These are phyloP conservation scores for Cephaloascus albidus DNA, from an alignment of 805 yeast genomes.

Conservation along the genomic window DNA sequence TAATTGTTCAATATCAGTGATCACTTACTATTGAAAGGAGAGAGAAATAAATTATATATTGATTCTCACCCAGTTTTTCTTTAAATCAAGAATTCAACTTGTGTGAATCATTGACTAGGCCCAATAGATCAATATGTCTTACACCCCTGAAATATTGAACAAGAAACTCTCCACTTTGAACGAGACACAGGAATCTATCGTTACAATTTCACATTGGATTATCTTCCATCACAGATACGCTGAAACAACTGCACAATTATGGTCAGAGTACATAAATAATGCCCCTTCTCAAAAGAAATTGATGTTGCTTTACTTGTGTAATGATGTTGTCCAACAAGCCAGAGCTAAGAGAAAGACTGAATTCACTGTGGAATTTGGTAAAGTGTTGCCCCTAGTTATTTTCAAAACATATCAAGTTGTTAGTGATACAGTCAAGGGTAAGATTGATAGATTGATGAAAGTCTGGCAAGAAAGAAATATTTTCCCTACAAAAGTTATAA, in stretches of 20 bases:
- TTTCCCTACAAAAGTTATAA: conserved; percentile 7
- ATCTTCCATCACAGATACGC: conserved; percentile 32
- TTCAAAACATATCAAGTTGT: conserved; percentile 13
- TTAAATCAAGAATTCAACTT: too few relatives aligned
- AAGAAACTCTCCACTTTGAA: conserved; percentile 26
- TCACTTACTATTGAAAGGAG: too few relatives aligned
- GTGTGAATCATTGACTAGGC: too few relatives aligned
- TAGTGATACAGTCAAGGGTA: conserved; percentile 17
- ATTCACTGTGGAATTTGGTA: conserved; percentile 22
- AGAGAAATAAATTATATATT: too few relatives aligned
- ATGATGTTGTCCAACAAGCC: conserved; percentile 37
- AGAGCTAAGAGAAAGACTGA: conserved; percentile 28
- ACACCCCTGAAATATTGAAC: conserved; percentile 20
- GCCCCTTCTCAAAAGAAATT: conserved; percentile 13
- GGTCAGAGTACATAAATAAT: conserved; percentile 20
- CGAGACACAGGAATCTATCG: conserved; percentile 37
- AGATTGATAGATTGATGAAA: conserved; percentile 24
- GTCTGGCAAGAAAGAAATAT: conserved; percentile 31
- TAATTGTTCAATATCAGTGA: too few relatives aligned
- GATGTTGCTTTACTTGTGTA: conserved; percentile 27
- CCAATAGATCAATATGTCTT: conserved; percentile 32
- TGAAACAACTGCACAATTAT: conserved; percentile 21
- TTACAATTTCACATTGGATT: conserved; percentile 36
- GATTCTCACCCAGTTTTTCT: too few relatives aligned
- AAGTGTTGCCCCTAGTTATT: conserved; percentile 22